Base-by-base conservation (phyloP, 176 grass and related monocot species). In the Rhynchospora breviuscula region DNA sequence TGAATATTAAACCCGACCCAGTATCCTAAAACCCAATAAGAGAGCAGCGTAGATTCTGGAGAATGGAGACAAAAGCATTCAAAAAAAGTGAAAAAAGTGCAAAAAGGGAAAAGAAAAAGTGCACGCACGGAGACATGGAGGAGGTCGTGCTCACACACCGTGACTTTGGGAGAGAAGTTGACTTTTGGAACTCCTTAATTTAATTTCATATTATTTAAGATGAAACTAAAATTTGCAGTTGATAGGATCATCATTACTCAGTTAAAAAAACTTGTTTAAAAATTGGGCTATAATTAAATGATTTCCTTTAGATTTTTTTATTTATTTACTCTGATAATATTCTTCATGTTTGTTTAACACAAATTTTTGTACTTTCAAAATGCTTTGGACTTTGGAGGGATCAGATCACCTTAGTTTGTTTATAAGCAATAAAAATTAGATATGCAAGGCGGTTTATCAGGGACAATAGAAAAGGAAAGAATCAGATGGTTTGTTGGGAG, bases 121-220 rank as follows among this genome's bases (percentile, higher is more conserved):
- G 84, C 59, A 61, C 84, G 10, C 71, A 86, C 71, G 48, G 84
- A 79, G 84, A 86, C 84, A 67, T 40, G 76, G 33, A 46, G 59
- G 84, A 79, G 84, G 84, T 86, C 84, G 48, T 56, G 46, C 59
- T 86, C 84, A 67, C 62, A 29, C 70, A 86, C 84, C 84, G 84
- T 86, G 84, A 86, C 48, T 31, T 23, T 13, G 11, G 18, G 19
- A 21, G 59, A 72, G 23, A 57, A 25, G 57, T 86, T 86, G 84
- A 86, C 84, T 80, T 57, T 67, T 0, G 67, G 8, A 49, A 7
- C 22, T 61, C 59, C 70, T 46, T 63, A 26, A 25, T 63, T 61
- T 63, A 49, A 58, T 81, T 44, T 15, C 25, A 25, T 74, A 17
- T 35, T 15, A 18, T 25, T 52, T 48, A 73, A 48, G 48, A 21